Base-by-base conservation (phyloP, 2,329 filamentous ascomycete genomes). In the Hymenoscyphus repandus region DNA sequence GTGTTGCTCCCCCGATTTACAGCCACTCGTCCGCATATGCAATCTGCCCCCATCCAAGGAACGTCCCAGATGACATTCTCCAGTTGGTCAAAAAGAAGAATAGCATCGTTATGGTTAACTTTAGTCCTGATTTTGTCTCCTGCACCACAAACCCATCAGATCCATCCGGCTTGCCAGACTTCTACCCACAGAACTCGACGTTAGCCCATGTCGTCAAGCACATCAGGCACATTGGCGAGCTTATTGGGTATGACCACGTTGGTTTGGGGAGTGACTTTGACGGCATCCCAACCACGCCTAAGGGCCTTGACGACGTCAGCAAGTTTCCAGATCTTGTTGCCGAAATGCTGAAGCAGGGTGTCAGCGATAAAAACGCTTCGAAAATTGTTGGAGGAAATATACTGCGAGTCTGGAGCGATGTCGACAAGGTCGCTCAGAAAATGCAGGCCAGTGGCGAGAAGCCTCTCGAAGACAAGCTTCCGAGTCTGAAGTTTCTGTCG, bases 251-350 rank as follows among this genome's bases (percentile, higher is more conserved):
- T 61, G 86, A 91, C 37, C 80, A 96, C 65, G 90, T 96, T 13
- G 92, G 91, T 0, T 69, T 96, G 15, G 92, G 92, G 0, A 90
- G 86, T 47, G 92, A 97, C 67, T 96, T 91, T 66, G 91, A 96
- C 66, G 92, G 82, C 7, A 91, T 91, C 50, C 64, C 67, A 1
- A 67, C 61, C 1, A 83, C 83, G 4, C 90, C 91, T 0, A 66
- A 72, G 48, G 92, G 91, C 0, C 69, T 97, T 43, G 88, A 93
- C 34, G 90, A 96, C 66, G 90, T 96, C 6, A 83, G 84, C 44
- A 89, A 88, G 65, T 95, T 86, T 62, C 91, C 90, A 0, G 80
- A 85, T 50, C 70, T 96, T 40, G 79, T 96, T 7, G 82, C 80
- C 3, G 87, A 90, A 68, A 69, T 96, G 52, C 70, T 96, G 57